A percentile compares a stretch with the other conserved stretches of the same genome.
phyloP scores from a whole-genome alignment of 805 yeast genomes.

The Candida endomychidarum region DNA sequence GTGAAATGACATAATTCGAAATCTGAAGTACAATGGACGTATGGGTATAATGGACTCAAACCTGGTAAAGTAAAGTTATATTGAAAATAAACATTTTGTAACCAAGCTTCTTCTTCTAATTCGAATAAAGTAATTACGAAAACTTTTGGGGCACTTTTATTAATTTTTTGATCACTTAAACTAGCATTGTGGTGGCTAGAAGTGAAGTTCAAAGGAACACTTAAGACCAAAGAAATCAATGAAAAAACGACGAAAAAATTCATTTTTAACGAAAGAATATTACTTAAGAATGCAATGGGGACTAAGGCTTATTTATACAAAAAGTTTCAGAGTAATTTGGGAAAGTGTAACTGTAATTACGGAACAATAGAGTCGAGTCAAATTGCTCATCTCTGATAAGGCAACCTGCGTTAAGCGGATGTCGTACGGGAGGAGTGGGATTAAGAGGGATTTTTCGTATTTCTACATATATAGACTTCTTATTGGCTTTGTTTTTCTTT shows the following conservation, averaged over 20 bases:
- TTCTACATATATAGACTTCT: too few relatives aligned
- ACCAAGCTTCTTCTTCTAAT: constrained; percentile 55
- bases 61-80: constrained; percentile 66
- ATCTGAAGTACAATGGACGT: constrained; percentile 53
- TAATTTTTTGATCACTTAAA: neutral
- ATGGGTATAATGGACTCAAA: constrained; percentile 58
- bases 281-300: neutral
- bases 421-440: neutral
- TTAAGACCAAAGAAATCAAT: constrained; percentile 6
- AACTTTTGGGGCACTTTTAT: constrained; percentile 48
- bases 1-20: constrained; percentile 56
- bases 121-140: constrained; percentile 57
- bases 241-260: constrained; percentile 3
- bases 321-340: neutral
- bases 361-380: constrained; percentile 3
- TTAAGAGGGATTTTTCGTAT: too few relatives aligned
- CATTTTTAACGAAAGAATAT: neutral
- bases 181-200: neutral
- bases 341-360: constrained; percentile 2
- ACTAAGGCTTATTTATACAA: neutral
- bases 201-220: constrained; percentile 7
- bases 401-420: neutral
- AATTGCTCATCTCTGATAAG: constrained; percentile 5
- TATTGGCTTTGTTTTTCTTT: too few relatives aligned
- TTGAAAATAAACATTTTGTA: constrained; percentile 44